Base-by-base conservation (phyloP, 257 asterid genomes). In the Fraxinus cuspidata region DNA sequence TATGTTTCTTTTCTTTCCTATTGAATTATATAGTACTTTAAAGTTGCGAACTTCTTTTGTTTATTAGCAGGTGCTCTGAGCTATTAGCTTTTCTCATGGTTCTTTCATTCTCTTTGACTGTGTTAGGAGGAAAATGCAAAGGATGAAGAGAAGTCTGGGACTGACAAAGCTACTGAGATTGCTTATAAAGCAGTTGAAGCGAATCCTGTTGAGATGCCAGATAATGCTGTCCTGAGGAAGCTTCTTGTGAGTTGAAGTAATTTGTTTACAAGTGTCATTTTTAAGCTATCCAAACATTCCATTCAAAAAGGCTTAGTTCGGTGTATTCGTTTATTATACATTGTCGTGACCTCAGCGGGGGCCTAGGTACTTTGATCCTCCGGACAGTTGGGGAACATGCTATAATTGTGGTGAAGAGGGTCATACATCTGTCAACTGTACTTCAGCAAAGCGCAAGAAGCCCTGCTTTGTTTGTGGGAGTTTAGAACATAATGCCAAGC, bases 321-420 rank as follows among this genome's bases (percentile, higher is more conserved):
- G 72, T 76, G 25, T 74, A 53, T 69, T 63, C 75, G 79, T 76
- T 82, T 83, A 80, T 85, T 74, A 60, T 79, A 58, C 77, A 78
- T 84, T 84, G 73, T 82, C 65, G 27, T 88, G 86, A 78, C 86
- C 72, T 80, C 91, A 95, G 98, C 92, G 99, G 78, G 99, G 98
- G 23, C 98, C 98, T 34, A 96, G 99, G 87, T 96, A 96, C 86
- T 96, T 93, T 81, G 98, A 96, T 81, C 97, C 99, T 76, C 98
- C 98, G 67, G 93, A 90, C 83, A 90, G 91, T 80, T 96, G 99
- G 96, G 96, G 96, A 32, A 83, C 97, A 44, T 96, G 99, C 90
- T 92, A 90, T 83, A 96, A 96, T 79, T 96, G 99, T 80, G 99
- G 99, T 47, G 97, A 96, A 87, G 98, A 93, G 77, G 99, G 99